Percentiles rank a stretch among this genome's conserved stretches.
phyloP scores from a whole-genome alignment of 176 grass and related monocot genomes.

The Cenchrus fungigraminus region DNA sequence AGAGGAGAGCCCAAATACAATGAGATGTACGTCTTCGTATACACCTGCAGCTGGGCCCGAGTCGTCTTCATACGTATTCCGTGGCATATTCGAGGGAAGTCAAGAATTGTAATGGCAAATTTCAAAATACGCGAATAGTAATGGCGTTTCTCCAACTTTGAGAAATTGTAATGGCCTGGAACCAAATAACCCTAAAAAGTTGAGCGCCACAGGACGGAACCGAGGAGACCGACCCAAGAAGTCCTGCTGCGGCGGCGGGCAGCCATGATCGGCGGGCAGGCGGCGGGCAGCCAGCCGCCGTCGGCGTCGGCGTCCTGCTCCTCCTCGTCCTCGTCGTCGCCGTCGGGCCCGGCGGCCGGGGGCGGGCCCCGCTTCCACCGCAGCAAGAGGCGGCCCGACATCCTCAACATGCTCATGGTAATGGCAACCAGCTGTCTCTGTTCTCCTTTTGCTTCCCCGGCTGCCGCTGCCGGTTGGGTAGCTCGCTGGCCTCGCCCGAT shows the following conservation, averaged over 20 bases:
- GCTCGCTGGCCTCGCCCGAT: background rate
- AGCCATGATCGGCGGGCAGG: conserved; percentile 30
- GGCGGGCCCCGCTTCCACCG: background rate
- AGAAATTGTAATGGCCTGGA: too few species aligned
- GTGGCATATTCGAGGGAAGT: too few species aligned
- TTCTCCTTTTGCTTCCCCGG: background rate
- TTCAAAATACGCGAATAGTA: too few species aligned
- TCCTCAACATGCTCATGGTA: conserved; percentile 47
- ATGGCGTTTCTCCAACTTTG: too few species aligned
- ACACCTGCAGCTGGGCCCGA: too few species aligned
- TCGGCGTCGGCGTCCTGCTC: conserved; percentile 29
- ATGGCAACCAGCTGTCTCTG: background rate
- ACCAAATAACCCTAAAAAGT: background rate
- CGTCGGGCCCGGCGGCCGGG: conserved; percentile 14
- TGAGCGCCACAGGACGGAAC: conserved; percentile 21
- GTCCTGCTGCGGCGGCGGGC: background rate
- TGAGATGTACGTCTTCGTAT: too few species aligned
- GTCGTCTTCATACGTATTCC: too few species aligned
- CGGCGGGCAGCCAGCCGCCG: background rate
- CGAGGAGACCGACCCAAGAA: background rate
- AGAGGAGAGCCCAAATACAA: too few species aligned
- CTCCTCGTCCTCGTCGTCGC: conserved; percentile 18
- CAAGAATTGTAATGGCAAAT: too few species aligned
- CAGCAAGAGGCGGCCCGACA: conserved; percentile 4
- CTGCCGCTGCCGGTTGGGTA: background rate